Evolutionary conservation across 179 eudicot genomes (phyloP).

Genomic region (Gypsophila paniculata): DNA sequence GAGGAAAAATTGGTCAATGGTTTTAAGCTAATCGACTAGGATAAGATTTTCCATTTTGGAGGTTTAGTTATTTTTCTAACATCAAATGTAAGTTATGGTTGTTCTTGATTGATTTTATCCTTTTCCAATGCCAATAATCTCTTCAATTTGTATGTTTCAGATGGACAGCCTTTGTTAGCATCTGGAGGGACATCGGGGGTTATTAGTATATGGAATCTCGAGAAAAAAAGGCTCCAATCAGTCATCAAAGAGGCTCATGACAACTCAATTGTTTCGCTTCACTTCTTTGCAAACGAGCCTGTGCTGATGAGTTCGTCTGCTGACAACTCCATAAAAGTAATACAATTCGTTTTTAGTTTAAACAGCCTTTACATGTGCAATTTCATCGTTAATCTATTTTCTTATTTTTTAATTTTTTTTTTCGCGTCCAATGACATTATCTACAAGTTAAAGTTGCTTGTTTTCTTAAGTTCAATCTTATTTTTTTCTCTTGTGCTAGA

Average conservation of each 20-base stretch:
- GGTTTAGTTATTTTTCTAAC: neutral
- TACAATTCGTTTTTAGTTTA: neutral
- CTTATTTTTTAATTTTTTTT: neutral
- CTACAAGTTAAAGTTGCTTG: slow-evolving; percentile 4
- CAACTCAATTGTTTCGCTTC: slow-evolving; percentile 70
- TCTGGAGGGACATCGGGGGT: slow-evolving; percentile 98
- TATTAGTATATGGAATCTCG: slow-evolving; percentile 95
- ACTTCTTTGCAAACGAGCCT: slow-evolving; percentile 90
- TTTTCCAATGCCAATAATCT: neutral
- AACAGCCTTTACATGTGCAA: neutral
- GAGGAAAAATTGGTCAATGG: neutral
- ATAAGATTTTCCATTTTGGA: neutral
- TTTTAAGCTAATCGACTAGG: neutral
- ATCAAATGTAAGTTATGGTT: neutral
- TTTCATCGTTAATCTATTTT: neutral
- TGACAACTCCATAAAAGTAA: slow-evolving; percentile 85
- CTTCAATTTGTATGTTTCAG: slow-evolving; percentile 31
- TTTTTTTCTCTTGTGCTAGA: slow-evolving; percentile 32
- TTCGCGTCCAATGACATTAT: neutral
- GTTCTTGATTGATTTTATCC: slow-evolving; percentile 12
- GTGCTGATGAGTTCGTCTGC: slow-evolving; percentile 90
- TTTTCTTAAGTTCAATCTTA: neutral
- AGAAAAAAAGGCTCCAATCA: slow-evolving; percentile 85
- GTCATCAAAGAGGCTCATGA: slow-evolving; percentile 93
- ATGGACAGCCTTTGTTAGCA: slow-evolving; percentile 91